Percentiles rank a stretch among this genome's conserved stretches.
Conservation (phyloP, 257 asterid genomes). For the Solanum peruvianum region DNA sequence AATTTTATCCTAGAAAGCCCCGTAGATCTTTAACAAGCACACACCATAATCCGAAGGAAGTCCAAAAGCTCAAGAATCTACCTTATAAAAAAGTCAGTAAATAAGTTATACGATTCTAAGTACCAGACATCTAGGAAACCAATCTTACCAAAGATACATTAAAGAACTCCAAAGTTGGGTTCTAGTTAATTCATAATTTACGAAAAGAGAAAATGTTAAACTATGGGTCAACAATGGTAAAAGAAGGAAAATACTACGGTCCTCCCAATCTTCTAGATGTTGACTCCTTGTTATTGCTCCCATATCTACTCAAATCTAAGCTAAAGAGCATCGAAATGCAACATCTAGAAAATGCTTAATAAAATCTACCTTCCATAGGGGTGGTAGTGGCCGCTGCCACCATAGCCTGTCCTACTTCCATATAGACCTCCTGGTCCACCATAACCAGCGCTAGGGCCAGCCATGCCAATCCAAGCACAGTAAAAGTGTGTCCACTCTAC, state of each 20-base stretch:
- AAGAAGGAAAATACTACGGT: constrained; percentile 20
- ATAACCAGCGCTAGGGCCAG: constrained; percentile 64
- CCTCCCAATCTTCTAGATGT: constrained; percentile 40
- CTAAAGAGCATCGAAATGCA: constrained; percentile 38
- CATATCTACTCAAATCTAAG: constrained; percentile 43
- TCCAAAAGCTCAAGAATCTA: not conserved
- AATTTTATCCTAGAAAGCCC: not conserved
- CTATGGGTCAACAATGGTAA: not conserved
- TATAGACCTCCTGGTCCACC: constrained; percentile 73
- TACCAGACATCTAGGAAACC: not conserved
- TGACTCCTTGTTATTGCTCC: constrained; percentile 49
- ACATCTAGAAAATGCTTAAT: constrained; percentile 36
- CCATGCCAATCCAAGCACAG: no score
- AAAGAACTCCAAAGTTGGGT: not conserved
- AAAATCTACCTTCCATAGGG: constrained; percentile 83
- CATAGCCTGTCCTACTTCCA: constrained; percentile 90
- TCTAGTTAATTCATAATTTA: not conserved
- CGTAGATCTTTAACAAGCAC: not conserved
- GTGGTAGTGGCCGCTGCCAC: constrained; percentile 86
- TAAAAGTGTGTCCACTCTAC: no score
- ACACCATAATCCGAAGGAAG: not conserved
- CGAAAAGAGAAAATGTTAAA: not conserved
- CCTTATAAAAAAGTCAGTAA: not conserved
- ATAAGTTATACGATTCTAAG: not conserved
- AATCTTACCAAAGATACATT: not conserved